These are phyloP conservation scores for Chlorella sp. DNA, from an alignment of 139 green algal species.

Conservation along the genomic window DNA sequence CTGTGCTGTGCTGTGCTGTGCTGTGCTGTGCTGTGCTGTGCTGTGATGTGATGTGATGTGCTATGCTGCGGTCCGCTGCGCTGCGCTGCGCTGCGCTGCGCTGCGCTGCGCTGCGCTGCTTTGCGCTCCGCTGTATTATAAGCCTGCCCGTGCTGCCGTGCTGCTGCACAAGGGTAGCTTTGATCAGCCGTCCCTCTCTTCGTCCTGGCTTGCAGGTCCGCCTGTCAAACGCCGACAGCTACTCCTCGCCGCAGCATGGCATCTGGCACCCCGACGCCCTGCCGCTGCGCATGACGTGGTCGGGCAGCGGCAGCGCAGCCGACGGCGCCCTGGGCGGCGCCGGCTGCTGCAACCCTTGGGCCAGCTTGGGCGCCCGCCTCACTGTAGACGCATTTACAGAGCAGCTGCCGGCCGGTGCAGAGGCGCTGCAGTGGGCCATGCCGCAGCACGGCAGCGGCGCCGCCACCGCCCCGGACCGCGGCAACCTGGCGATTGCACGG, in stretches of 20 bases:
- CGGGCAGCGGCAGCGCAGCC: constrained; percentile 30
- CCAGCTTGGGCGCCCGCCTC: background rate
- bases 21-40: no score
- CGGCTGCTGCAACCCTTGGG: constrained; percentile 56
- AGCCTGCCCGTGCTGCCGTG: no score
- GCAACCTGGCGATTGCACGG: constrained; percentile 47
- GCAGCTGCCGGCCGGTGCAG: constrained; percentile 4
- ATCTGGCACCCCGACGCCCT: constrained; percentile 61
- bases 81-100: no score
- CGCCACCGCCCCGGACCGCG: constrained; percentile 21
- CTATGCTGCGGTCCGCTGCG: no score
- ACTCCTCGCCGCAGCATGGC: constrained; percentile 19
- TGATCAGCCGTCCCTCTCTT: background rate
- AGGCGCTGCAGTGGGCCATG: constrained; percentile 52
- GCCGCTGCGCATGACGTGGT: constrained; percentile 46
- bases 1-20: no score
- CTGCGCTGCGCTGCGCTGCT: no score
- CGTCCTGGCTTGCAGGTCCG: background rate
- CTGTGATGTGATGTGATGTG: no score
- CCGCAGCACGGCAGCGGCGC: constrained; percentile 4
- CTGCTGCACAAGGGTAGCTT: no score
- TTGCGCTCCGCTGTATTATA: no score
- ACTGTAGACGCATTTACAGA: constrained; percentile 47
- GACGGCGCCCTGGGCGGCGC: constrained; percentile 2
- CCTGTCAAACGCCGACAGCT: constrained; percentile 39